Evolutionary conservation across 441 rosid species (phyloP), one percentile per base, ranked within the genome.

Genomic region (Euphorbia schlechtendalii): DNA sequence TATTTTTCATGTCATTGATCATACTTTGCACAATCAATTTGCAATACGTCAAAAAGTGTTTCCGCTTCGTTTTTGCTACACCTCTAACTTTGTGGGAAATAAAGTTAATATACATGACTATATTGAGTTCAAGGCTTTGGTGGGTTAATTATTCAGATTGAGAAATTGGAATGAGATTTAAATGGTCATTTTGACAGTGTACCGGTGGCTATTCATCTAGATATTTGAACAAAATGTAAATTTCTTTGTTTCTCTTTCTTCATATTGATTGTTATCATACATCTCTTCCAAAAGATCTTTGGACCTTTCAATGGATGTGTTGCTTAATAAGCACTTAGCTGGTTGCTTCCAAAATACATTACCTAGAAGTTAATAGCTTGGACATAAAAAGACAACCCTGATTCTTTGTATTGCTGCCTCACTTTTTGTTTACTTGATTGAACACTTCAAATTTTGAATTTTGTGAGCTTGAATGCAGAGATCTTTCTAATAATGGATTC

Each of bases 401-500:
- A 20, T 9, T n/a, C 45, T 53, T 56, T 17, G 0, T 20, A 32
- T 38, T 5, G 9, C n/a, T 64, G 27, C 49, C 34, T 36, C 43
- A 15, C n/a, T 67, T 32, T 17, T 59, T 49, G 54, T 34, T 58
- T 25, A 32, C 38, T 32, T 32, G 34, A 32, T 64, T 55, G 36
- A 28, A 13, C 54, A 61, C 48, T 60, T 12, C 17, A 15, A 13
- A 12, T 45, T 36, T 63, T 68, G 57, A 66, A 76, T 74, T 49
- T 54, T 54, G 30, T 30, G 49, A 69, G 52, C 65, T 66, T 28
- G 43, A 56, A 17, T 78, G 87, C 93, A 90, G 99, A 68, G 92
- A 93, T 80, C 88, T 84, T 59, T 88, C 97, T 40, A 74, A 78
- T 45, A 93, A 93, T 70, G 72, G 69, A 63, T 85, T 93, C 79